phyloP scores from a whole-genome alignment of 2,329 filamentous ascomycete genomes.

The Aspergillus melleus region DNA sequence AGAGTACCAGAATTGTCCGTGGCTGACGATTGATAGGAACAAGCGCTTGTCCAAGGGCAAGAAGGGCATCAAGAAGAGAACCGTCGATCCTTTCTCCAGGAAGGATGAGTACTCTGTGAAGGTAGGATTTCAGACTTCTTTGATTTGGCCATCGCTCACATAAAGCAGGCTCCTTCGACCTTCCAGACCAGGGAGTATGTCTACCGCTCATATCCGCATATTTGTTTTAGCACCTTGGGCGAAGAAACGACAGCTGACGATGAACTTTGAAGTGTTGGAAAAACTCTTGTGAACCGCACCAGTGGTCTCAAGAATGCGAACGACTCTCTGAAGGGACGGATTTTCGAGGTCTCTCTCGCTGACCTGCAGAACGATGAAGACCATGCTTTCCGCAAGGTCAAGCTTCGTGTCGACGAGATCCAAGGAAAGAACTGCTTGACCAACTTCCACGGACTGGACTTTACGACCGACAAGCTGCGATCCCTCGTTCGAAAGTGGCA shows the following conservation, averaged over 20 bases:
- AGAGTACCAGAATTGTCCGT: neutral
- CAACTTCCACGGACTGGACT: constrained; percentile 99
- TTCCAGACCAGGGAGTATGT: constrained; percentile 96
- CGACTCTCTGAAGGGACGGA: constrained; percentile 96
- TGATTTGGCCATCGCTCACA: constrained; percentile 17
- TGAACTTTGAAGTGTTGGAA: constrained; percentile 75
- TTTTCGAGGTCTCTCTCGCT: constrained; percentile 97
- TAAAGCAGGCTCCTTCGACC: constrained; percentile 77
- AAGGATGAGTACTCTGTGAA: constrained; percentile 99
- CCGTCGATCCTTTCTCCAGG: constrained; percentile 92
- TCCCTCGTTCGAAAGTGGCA: constrained; percentile 99
- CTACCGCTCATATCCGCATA: constrained; percentile 12
- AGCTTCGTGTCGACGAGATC: constrained; percentile 96
- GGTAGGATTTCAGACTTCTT: constrained; percentile 50
- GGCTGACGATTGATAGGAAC: constrained; percentile 64
- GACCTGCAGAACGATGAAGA: constrained; percentile 99
- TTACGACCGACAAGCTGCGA: constrained; percentile 99
- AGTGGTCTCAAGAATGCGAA: constrained; percentile 99
- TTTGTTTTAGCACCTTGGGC: neutral
- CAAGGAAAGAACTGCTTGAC: constrained; percentile 99
- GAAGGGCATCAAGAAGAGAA: constrained; percentile 99
- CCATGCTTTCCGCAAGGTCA: constrained; percentile 99
- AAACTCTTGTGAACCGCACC: constrained; percentile 98
- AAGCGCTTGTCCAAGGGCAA: constrained; percentile 99
- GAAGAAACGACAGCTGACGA: constrained; percentile 20